phyloP scores from a whole-genome alignment of 164 flowering plant genomes.

The Tinospora cordifolia region DNA sequence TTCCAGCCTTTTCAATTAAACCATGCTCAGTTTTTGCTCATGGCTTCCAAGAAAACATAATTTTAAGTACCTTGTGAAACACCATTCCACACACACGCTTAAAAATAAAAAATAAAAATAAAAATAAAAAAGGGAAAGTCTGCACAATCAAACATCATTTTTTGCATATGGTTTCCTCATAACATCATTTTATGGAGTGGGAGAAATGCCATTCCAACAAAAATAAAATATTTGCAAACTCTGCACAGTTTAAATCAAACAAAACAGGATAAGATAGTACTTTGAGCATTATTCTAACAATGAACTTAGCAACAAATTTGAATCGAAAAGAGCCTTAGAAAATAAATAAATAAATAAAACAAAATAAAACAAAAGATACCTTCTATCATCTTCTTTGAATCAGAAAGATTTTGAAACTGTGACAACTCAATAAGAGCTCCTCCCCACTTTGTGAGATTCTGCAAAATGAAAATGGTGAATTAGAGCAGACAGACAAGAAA shows the following conservation, averaged over 20 bases:
- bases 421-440: conserved; percentile 72
- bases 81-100: too few relatives aligned
- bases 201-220: background rate
- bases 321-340: background rate
- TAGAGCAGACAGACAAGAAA: too few relatives aligned
- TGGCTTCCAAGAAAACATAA: too few relatives aligned
- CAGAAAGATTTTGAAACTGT: conserved; percentile 41
- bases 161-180: background rate
- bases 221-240: background rate
- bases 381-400: conserved; percentile 50
- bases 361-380: conserved; percentile 41
- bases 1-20: background rate
- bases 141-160: background rate
- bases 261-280: background rate
- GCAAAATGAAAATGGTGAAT: conserved; percentile 6
- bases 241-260: background rate
- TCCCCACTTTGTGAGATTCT: conserved; percentile 80
- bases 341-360: too few relatives aligned
- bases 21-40: too few relatives aligned
- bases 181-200: background rate
- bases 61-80: too few relatives aligned
- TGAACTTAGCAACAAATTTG: background rate
- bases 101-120: too few relatives aligned
- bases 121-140: too few relatives aligned
- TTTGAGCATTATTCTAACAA: background rate